These are phyloP conservation scores for Dactylellina cionopaga DNA, from an alignment of 2,329 filamentous ascomycete species.

Conservation along the genomic window DNA sequence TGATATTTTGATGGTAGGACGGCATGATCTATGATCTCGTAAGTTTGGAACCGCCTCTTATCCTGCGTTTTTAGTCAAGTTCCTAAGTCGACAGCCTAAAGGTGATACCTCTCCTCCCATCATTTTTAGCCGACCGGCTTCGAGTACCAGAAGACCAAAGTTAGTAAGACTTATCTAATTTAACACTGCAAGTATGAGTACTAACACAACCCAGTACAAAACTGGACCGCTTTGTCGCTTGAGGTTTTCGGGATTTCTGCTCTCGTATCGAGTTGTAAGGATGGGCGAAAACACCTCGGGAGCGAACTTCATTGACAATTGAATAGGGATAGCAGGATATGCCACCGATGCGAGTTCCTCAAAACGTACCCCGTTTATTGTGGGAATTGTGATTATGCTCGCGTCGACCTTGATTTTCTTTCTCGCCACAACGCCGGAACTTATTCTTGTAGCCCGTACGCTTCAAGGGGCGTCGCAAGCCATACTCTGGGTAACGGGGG, in stretches of 20 bases:
- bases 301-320: not conserved
- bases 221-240: not conserved
- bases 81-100: too few relatives aligned
- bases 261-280: not conserved
- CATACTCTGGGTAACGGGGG: not conserved
- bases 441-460: not conserved
- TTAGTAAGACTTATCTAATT: not conserved
- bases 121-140: not conserved
- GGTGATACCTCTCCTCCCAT: not conserved
- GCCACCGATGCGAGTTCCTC: not conserved
- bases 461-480: not conserved
- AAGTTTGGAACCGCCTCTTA: too few relatives aligned
- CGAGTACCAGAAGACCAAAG: not conserved
- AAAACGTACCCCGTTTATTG: not conserved
- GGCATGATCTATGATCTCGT: conserved; percentile 2
- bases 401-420: not conserved
- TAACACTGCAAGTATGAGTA: too few relatives aligned
- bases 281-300: not conserved
- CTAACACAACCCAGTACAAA: not conserved
- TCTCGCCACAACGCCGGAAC: not conserved
- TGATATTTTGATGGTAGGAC: not conserved
- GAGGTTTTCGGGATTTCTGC: not conserved
- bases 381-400: not conserved
- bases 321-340: not conserved
- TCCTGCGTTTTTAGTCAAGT: too few relatives aligned